These are phyloP conservation scores for Barbarea vulgaris DNA, from an alignment of 345 rosid genomes.

Conservation along the genomic window DNA sequence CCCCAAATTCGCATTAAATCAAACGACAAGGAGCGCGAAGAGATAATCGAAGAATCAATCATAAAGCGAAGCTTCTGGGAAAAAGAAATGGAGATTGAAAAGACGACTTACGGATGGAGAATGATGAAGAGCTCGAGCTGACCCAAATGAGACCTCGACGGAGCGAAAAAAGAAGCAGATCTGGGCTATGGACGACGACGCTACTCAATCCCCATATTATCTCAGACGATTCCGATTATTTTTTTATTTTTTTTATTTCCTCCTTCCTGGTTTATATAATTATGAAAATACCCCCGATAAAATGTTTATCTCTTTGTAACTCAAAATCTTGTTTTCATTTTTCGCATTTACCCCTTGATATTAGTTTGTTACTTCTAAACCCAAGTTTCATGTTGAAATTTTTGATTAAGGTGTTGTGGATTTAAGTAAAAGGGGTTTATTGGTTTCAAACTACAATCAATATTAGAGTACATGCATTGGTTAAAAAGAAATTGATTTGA, in stretches of 20 bases:
- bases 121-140: neutral
- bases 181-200: slow-evolving; percentile 14
- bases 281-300: neutral
- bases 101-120: slow-evolving; percentile 24
- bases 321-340: neutral
- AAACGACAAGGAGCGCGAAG: neutral
- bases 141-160: slow-evolving; percentile 27
- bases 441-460: neutral
- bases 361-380: neutral
- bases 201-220: neutral
- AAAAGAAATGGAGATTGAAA: slow-evolving; percentile 5
- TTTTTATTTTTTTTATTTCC: neutral
- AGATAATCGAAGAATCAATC: slow-evolving; percentile 4
- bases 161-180: slow-evolving; percentile 23
- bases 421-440: neutral
- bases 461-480: neutral
- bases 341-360: neutral
- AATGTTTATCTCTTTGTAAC: neutral
- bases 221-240: neutral
- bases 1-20: neutral
- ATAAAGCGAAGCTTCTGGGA: neutral
- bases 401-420: neutral
- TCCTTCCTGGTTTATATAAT: neutral
- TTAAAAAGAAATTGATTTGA: neutral
- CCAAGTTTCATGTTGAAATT: neutral